Conservation (phyloP, 768 basidiomycete genomes). For the Lactifluus volemus region DNA sequence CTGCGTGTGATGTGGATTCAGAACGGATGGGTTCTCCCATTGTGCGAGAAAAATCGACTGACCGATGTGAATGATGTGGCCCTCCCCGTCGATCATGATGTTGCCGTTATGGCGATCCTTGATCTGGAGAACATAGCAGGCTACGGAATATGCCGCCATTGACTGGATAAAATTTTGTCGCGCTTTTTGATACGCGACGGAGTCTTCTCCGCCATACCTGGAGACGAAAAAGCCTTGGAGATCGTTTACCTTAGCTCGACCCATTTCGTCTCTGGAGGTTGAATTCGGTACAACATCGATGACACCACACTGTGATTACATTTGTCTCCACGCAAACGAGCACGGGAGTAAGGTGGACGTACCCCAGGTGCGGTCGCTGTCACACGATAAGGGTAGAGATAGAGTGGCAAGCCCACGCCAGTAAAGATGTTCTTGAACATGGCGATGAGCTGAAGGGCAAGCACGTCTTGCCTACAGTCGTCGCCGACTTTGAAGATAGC, state of each 20-base stretch:
- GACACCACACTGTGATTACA: slow-evolving; percentile 73
- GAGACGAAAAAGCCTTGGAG: slow-evolving; percentile 88
- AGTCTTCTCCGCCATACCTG: slow-evolving; percentile 88
- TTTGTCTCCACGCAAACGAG: background rate
- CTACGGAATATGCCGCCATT: slow-evolving; percentile 98
- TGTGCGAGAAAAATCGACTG: slow-evolving; percentile 21
- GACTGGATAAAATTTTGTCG: slow-evolving; percentile 95
- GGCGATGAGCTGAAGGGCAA: slow-evolving; percentile 93
- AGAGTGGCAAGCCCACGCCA: slow-evolving; percentile 78
- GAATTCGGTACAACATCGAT: slow-evolving; percentile 98
- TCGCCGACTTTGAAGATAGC: slow-evolving; percentile 99
- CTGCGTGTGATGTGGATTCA: slow-evolving; percentile 31
- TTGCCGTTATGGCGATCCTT: slow-evolving; percentile 99
- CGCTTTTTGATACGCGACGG: slow-evolving; percentile 83
- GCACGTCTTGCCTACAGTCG: slow-evolving; percentile 97
- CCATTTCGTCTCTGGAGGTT: slow-evolving; percentile 99
- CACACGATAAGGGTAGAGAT: slow-evolving; percentile 93
- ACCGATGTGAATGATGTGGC: slow-evolving; percentile 96
- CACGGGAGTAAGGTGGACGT: slow-evolving; percentile 23
- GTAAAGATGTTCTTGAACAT: slow-evolving; percentile 99
- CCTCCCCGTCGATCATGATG: slow-evolving; percentile 98
- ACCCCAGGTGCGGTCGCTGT: slow-evolving; percentile 96
- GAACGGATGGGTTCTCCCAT: background rate
- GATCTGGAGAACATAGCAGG: slow-evolving; percentile 96
- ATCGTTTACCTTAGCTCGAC: slow-evolving; percentile 95